A percentile compares a stretch with the other conserved stretches of the same genome.
Evolutionary conservation across 1,284 basidiomycete species (phyloP).

Genomic region (Mycosarcoma mackinlayi): DNA sequence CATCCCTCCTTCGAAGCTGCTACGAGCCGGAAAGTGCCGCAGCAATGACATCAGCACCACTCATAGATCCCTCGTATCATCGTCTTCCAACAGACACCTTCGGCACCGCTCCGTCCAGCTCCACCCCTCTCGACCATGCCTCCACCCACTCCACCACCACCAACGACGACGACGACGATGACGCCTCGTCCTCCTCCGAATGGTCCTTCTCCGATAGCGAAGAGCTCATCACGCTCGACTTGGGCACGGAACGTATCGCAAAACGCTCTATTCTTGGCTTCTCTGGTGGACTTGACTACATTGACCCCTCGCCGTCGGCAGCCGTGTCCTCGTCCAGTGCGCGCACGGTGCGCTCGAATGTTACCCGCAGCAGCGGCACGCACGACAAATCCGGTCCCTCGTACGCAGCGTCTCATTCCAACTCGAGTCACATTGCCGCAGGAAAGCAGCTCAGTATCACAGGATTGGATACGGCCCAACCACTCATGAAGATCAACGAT

Average conservation of each 20-base stretch:
- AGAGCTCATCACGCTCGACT: constrained; percentile 37
- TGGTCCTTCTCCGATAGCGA: constrained; percentile 40
- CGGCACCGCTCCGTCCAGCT: neutral
- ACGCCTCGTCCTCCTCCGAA: constrained; percentile 23
- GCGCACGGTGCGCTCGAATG: constrained; percentile 3
- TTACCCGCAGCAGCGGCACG: neutral
- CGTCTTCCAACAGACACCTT: constrained; percentile 26
- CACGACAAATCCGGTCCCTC: neutral
- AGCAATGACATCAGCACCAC: constrained; percentile 8
- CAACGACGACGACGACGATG: neutral
- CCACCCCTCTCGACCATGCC: constrained; percentile 30
- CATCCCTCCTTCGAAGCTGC: no score
- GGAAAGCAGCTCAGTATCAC: constrained; percentile 37
- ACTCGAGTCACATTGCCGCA: constrained; percentile 6
- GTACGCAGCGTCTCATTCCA: neutral
- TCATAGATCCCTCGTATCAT: constrained; percentile 33
- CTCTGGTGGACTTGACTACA: constrained; percentile 9
- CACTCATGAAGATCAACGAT: constrained; percentile 41
- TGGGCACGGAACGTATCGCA: constrained; percentile 29
- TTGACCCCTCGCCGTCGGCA: neutral
- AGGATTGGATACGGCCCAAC: constrained; percentile 26
- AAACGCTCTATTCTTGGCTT: constrained; percentile 30
- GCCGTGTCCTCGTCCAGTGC: constrained; percentile 3
- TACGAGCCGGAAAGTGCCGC: neutral
- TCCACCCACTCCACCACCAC: constrained; percentile 1